Evolutionary conservation across 176 grass and related monocot species (phyloP).

Genomic region (Otatea glauca): DNA sequence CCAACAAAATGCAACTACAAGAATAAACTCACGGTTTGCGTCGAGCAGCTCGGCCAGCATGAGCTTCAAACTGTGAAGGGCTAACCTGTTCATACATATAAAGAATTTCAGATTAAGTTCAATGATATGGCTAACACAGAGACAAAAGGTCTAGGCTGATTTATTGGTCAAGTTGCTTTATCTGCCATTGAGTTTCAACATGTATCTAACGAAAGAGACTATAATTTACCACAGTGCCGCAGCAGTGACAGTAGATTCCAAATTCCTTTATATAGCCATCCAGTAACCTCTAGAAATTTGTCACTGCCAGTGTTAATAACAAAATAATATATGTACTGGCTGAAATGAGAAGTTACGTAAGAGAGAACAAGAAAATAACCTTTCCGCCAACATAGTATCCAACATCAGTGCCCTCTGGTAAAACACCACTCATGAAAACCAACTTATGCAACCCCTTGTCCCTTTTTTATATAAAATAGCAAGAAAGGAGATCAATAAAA

Average conservation of each 20-base stretch:
- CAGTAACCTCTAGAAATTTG: conserved; percentile 74
- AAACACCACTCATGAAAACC: conserved; percentile 78
- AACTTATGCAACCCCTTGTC: conserved; percentile 72
- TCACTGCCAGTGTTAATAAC: conserved; percentile 37
- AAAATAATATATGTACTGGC: conserved; percentile 26
- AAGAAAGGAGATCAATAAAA: conserved; percentile 33
- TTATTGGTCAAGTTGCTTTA: conserved; percentile 13
- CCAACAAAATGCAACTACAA: conserved; percentile 23
- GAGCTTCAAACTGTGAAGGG: conserved; percentile 96
- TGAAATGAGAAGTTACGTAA: conserved; percentile 14
- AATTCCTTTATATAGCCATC: conserved; percentile 90
- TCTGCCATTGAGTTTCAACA: conserved; percentile 16
- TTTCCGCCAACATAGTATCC: conserved; percentile 86
- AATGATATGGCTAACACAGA: conserved; percentile 30
- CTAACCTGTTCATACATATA: conserved; percentile 74
- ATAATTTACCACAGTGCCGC: conserved; percentile 73
- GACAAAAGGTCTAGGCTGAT: neutral
- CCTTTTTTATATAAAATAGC: conserved; percentile 41
- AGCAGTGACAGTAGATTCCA: conserved; percentile 96
- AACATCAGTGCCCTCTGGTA: conserved; percentile 71
- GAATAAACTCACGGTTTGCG: conserved; percentile 85
- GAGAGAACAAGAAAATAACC: conserved; percentile 47
- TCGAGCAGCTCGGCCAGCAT: conserved; percentile 86
- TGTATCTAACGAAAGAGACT: conserved; percentile 16
- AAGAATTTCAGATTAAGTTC: conserved; percentile 29